phyloP scores from a whole-genome alignment of 345 rosid genomes.

The Lumnitzera racemosa region DNA sequence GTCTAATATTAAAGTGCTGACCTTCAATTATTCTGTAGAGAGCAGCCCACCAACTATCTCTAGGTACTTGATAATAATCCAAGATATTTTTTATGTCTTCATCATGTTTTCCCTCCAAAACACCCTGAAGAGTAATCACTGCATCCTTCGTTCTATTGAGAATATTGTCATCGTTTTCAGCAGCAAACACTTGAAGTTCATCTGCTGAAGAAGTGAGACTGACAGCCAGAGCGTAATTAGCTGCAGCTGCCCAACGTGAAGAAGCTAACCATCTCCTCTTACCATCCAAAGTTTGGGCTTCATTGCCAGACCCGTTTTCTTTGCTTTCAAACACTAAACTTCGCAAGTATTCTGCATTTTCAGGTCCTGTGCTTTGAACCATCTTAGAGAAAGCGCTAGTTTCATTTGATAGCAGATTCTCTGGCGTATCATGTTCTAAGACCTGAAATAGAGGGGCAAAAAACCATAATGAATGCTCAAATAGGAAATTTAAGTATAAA shows the following conservation, averaged over 20 bases:
- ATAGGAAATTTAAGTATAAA: no score
- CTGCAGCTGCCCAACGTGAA: slow-evolving; percentile 86
- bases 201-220: slow-evolving; percentile 71
- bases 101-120: slow-evolving; percentile 76
- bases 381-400: slow-evolving; percentile 56
- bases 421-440: slow-evolving; percentile 63
- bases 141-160: slow-evolving; percentile 75
- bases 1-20: slow-evolving; percentile 11
- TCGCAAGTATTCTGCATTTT: slow-evolving; percentile 61
- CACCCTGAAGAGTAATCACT: slow-evolving; percentile 57
- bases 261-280: slow-evolving; percentile 16
- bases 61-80: slow-evolving; percentile 37
- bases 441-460: slow-evolving; percentile 34
- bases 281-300: slow-evolving; percentile 7
- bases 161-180: slow-evolving; percentile 32
- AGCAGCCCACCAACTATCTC: slow-evolving; percentile 87
- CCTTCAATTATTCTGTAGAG: slow-evolving; percentile 88
- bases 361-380: slow-evolving; percentile 74
- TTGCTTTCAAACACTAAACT: slow-evolving; percentile 42
- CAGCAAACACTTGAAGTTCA: slow-evolving; percentile 48
- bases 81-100: slow-evolving; percentile 50
- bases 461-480: no score
- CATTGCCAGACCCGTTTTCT: slow-evolving; percentile 16
- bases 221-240: slow-evolving; percentile 61
- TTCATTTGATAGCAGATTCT: slow-evolving; percentile 50